These are phyloP conservation scores for Aspergillus sojae DNA, from an alignment of 2,329 filamentous ascomycete genomes.

Conservation along the genomic window DNA sequence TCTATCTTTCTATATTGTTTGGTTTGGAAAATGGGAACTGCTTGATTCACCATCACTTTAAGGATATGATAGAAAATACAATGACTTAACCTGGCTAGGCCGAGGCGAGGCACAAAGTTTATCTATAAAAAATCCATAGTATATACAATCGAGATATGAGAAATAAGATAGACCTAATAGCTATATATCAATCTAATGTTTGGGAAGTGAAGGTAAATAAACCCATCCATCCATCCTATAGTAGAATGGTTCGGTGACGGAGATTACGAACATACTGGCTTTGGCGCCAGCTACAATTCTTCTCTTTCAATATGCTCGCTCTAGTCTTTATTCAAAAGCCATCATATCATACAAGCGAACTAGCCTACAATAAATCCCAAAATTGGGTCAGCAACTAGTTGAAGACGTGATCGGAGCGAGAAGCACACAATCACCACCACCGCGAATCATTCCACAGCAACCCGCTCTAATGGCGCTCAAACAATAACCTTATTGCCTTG, in stretches of 20 bases:
- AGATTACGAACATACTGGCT: neutral
- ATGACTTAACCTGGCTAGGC: too few relatives aligned
- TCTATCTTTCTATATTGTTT: too few relatives aligned
- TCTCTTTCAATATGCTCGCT: fast-evolving
- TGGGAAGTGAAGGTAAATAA: too few relatives aligned
- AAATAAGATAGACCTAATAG: too few relatives aligned
- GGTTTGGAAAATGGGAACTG: too few relatives aligned
- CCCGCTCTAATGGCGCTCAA: neutral
- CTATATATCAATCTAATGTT: too few relatives aligned
- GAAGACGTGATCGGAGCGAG: constrained; percentile 2
- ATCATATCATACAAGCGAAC: neutral
- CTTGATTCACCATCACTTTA: too few relatives aligned
- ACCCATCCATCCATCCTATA: too few relatives aligned
- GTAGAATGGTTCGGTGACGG: fast-evolving
- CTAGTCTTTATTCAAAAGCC: neutral
- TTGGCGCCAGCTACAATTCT: neutral
- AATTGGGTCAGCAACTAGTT: neutral
- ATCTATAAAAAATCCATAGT: too few relatives aligned
- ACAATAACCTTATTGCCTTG: neutral
- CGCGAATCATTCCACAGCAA: neutral
- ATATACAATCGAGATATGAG: too few relatives aligned
- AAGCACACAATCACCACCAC: neutral
- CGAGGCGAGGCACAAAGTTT: too few relatives aligned
- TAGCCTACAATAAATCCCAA: neutral
- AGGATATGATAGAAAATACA: too few relatives aligned